Evolutionary conservation across 179 eudicot species (phyloP).

Genomic region (Kewa caespitosa): DNA sequence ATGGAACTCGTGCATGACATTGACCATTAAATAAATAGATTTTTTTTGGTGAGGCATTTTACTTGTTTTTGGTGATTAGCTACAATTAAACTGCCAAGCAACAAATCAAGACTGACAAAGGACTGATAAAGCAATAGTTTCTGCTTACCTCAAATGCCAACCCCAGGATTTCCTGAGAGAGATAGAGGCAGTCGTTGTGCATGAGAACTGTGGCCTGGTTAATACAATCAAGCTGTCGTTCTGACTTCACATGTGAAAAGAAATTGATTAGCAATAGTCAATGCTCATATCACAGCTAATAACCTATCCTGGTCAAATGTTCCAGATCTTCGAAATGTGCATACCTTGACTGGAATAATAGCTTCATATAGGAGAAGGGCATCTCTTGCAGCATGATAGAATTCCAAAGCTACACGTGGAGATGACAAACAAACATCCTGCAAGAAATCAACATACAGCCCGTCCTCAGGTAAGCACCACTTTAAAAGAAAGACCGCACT

Average conservation of each 20-base stretch:
- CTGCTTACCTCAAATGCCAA: constrained; percentile 70
- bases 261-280: constrained; percentile 23
- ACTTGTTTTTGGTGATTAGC: not conserved
- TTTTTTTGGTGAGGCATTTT: not conserved
- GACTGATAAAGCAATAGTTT: not conserved
- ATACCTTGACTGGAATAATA: constrained; percentile 84
- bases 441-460: constrained; percentile 20
- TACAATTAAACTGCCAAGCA: no score
- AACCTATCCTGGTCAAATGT: not conserved
- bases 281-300: not conserved
- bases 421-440: constrained; percentile 95
- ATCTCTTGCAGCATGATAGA: constrained; percentile 92
- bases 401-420: constrained; percentile 77
- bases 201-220: constrained; percentile 87
- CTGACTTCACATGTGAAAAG: constrained; percentile 60
- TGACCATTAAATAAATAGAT: not conserved
- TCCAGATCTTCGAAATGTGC: constrained; percentile 27
- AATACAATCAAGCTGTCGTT: constrained; percentile 82
- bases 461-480: not conserved
- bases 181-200: constrained; percentile 92
- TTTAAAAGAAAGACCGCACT: not conserved
- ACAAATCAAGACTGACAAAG: not conserved
- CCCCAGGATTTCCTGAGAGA: constrained; percentile 86
- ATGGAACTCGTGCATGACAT: not conserved
- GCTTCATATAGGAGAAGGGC: constrained; percentile 84